Base-by-base conservation (phyloP, 208 protist species). In the Trypanosomatidae sp. region DNA sequence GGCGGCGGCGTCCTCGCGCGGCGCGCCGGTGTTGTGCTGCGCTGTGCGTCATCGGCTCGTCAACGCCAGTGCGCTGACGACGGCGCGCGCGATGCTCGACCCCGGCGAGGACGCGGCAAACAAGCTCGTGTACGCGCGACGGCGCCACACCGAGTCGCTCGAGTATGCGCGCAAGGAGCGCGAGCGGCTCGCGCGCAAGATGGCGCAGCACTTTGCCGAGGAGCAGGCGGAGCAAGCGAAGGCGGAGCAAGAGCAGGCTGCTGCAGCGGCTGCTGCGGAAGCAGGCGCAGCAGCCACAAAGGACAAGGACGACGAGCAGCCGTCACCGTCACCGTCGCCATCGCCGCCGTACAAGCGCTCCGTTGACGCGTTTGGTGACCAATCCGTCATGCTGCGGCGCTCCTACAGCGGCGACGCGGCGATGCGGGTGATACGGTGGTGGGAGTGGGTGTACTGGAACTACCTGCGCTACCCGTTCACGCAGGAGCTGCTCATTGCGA, bases 401-500 rank as follows among this genome's bases (percentile, higher is more conserved):
- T 75, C 84, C 63, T 88, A 87, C 46, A 71, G 78, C 33, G 84
- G 84, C 26, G 51, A 87, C 18, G 78, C 76, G 11, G 84, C 88
- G 50, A 88, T 84, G 53, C 75, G 84, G 32, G 75, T 89, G 27
- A 83, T 92, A 22, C 64, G 45, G n/a, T 88, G 79, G 84, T 88
- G 78, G 73, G 84, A 92, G 45, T 52, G 51, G 19, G 23, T 70
- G 3, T 92, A 92, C 61, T 92, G 79, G 79, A 92, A 92, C 46
- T 85, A 83, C 53, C 37, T 92, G 4, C 84, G 78, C 13, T 92
- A 83, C 50, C 76, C 87, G 41, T 92, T 92, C 55, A 92, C 84
- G 18, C 79, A 88, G 52, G 84, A 92, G 46, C 50, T 77, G 5
- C 79, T 92, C 43, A 87, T 92, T 38, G 84, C 76, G 7, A 92